These are phyloP conservation scores for Drechmeria coniospora DNA, from an alignment of 2,329 filamentous ascomycete species.

Conservation along the genomic window DNA sequence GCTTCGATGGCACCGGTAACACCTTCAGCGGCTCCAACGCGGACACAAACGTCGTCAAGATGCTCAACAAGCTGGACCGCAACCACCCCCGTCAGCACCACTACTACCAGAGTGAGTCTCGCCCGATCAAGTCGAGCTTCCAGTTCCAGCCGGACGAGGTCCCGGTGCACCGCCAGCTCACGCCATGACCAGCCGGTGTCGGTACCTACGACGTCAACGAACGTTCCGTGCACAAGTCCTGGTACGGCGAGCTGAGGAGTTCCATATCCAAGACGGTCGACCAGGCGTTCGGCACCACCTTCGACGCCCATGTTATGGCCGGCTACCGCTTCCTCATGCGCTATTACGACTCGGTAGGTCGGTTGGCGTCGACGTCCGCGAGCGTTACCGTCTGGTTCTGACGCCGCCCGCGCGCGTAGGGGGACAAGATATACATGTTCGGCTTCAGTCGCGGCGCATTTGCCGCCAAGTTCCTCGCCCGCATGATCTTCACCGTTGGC, in stretches of 20 bases:
- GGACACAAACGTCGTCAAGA: conserved; percentile 39
- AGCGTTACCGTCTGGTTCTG: too few relatives aligned
- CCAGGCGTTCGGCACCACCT: conserved; percentile 27
- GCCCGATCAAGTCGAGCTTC: too few relatives aligned
- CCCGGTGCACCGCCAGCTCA: too few relatives aligned
- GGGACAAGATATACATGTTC: conserved; percentile 37
- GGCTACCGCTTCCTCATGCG: conserved; percentile 40
- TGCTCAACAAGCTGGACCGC: conserved; percentile 30
- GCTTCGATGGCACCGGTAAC: conserved; percentile 34
- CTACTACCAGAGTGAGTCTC: conserved; percentile 30
- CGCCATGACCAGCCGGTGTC: conserved; percentile 34
- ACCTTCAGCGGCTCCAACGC: conserved; percentile 27
- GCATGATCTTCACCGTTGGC: conserved; percentile 33
- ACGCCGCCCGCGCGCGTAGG: conserved; percentile 12
- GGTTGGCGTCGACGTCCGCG: too few relatives aligned
- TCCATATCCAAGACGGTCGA: conserved; percentile 24
- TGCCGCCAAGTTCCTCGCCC: conserved; percentile 35
- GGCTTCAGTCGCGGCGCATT: conserved; percentile 38
- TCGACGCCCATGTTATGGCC: conserved; percentile 34
- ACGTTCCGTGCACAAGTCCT: conserved; percentile 22
- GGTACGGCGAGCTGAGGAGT: conserved; percentile 17
- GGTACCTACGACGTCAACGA: conserved; percentile 32
- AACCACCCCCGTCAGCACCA: conserved; percentile 27
- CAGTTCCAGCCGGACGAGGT: too few relatives aligned
- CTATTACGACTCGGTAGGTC: conserved; percentile 28